Percentiles rank a stretch among this genome's conserved stretches.
Conservation (phyloP, 176 grass and related monocot genomes). For the Oryza meyeriana region DNA sequence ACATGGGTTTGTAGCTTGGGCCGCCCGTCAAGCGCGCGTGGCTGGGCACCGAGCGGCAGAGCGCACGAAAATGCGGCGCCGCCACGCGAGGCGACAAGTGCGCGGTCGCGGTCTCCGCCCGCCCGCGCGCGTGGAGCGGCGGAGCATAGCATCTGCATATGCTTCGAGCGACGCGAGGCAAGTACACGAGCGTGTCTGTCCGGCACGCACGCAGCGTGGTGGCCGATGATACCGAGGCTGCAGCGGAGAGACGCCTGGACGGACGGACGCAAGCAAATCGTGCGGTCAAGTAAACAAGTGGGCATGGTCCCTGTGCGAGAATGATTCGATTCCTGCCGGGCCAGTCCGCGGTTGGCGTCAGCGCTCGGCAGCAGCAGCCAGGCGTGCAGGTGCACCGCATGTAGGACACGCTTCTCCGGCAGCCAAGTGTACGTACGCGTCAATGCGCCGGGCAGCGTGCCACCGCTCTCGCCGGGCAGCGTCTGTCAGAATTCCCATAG, state of each 20-base stretch:
- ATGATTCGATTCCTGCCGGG: neutral
- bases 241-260: neutral
- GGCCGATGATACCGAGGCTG: constrained; percentile 34
- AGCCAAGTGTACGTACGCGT: neutral
- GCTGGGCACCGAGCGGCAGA: too few relatives aligned
- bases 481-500: too few relatives aligned
- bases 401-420: constrained; percentile 2
- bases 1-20: too few relatives aligned
- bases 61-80: too few relatives aligned
- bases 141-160: neutral
- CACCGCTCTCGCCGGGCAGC: too few relatives aligned
- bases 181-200: too few relatives aligned
- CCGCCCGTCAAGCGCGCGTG: too few relatives aligned
- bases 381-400: neutral
- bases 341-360: neutral
- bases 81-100: too few relatives aligned
- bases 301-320: neutral
- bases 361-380: neutral
- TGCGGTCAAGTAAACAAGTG: neutral
- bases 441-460: too few relatives aligned
- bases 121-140: too few relatives aligned
- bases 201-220: too few relatives aligned
- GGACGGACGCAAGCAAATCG: neutral
- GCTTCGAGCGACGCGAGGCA: neutral
- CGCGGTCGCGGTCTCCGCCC: too few relatives aligned